phyloP scores from a whole-genome alignment of 2,329 filamentous ascomycete species.

The Akanthomyces lecanii region DNA sequence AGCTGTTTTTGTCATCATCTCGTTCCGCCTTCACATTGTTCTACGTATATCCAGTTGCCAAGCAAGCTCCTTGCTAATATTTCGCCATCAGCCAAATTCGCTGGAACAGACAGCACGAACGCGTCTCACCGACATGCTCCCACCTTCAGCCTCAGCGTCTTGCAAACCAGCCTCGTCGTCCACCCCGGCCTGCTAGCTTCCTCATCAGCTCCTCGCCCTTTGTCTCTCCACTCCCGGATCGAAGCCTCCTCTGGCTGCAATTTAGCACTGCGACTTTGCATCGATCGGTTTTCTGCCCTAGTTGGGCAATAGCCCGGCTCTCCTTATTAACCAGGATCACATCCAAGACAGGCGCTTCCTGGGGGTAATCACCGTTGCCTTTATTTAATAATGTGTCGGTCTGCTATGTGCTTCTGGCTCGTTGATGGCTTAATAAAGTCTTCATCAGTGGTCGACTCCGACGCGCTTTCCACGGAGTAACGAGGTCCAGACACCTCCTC shows the following conservation, averaged over 20 bases:
- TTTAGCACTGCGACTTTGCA: slow-evolving; percentile 2
- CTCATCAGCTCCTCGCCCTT: not conserved
- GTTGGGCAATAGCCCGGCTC: not conserved
- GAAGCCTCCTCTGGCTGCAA: not conserved
- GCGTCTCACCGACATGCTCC: not conserved
- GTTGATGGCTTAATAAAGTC: not conserved
- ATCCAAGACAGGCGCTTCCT: not conserved
- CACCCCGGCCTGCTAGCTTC: not conserved
- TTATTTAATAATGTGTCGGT: not conserved
- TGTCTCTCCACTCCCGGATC: not conserved
- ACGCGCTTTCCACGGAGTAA: not conserved
- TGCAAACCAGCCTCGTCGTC: not conserved
- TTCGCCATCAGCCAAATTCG: not conserved
- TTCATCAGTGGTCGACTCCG: not conserved
- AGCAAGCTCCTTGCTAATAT: not conserved
- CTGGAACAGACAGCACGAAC: not conserved
- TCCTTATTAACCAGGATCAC: not conserved
- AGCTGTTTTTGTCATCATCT: not conserved
- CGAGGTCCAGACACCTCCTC: not conserved
- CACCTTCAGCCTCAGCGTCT: not conserved
- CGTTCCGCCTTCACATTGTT: not conserved
- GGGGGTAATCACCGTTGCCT: not conserved
- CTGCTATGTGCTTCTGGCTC: not conserved
- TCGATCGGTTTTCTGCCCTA: slow-evolving; percentile 5
- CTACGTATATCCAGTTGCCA: too few species aligned